Evolutionary conservation across 208 protist species (phyloP).

Genomic region (Plasmodiophora brassicae): DNA sequence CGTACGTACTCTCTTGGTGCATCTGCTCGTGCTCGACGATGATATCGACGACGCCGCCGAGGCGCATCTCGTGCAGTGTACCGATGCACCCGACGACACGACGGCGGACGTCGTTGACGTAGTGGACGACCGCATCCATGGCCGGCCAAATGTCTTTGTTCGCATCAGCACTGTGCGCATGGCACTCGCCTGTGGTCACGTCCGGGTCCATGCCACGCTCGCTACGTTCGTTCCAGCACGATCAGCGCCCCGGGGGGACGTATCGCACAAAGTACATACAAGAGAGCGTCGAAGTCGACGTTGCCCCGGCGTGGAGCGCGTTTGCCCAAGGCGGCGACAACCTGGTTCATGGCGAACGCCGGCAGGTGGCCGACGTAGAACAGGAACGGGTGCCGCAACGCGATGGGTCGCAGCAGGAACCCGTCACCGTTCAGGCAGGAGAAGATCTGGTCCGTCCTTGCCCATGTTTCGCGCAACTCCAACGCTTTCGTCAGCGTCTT

Average conservation of each 20-base stretch:
- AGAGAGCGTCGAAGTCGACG: neutral
- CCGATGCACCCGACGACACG: too few relatives aligned
- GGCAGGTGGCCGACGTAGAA: slow-evolving; percentile 30
- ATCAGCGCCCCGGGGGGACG: neutral
- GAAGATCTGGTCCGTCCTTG: neutral
- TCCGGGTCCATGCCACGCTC: slow-evolving; percentile 2
- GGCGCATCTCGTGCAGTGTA: neutral
- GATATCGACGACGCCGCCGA: neutral
- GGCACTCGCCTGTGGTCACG: neutral
- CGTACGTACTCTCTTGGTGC: slow-evolving; percentile 9
- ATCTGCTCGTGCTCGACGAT: slow-evolving; percentile 3
- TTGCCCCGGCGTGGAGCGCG: neutral
- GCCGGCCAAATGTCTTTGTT: neutral
- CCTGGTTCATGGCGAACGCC: slow-evolving; percentile 28
- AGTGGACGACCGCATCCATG: neutral
- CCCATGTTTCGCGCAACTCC: too few relatives aligned
- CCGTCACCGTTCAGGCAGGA: neutral
- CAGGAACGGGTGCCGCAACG: neutral
- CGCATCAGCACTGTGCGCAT: neutral
- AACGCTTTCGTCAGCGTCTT: too few relatives aligned
- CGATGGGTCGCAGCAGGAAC: neutral
- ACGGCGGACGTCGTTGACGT: too few relatives aligned
- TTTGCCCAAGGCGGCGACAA: neutral
- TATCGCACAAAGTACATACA: neutral
- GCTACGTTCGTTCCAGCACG: neutral